Base-by-base conservation (phyloP, 148 eudicot species). In the Spergularia bocconei region DNA sequence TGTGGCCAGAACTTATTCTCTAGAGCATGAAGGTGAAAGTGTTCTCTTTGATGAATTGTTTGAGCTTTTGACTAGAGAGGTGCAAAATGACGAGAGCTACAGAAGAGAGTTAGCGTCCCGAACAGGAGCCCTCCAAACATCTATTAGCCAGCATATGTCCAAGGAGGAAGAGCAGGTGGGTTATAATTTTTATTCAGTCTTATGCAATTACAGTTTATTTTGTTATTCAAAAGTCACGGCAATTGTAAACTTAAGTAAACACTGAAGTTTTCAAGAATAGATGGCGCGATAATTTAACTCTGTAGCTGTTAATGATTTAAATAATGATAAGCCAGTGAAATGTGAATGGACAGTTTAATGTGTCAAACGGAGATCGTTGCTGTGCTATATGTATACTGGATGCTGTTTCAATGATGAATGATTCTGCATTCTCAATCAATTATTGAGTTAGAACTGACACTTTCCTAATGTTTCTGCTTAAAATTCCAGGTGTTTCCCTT, bases 1-100 rank as follows among this genome's bases (percentile, higher is more conserved):
- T 89, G 97, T 95, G 64, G 99, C 97, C 29, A 88, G 89, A 54
- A 92, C 99, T 67, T 95, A 95, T 81, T 92, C 99, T 75, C 85
- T 95, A 39, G 99, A 95, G 83, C 99, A 95, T 80, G 93, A 95
- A 79, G 97, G 99, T 67, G 99, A 95, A 82, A 87, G 96, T 83
- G 84, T 86, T 70, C 89, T 95, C 76, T 95, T 95, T 83, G 94
- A 95, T 82, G 93, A 90, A 73, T 80, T 95, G 80, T 92, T 90
- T 88, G 84, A 82, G 72, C 76, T 92, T 72, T 80, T 95, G 77
- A 88, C 72, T 59, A 83, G 86, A 70, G 81, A 86, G 60, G 81
- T 82, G 79, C 86, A 78, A 47, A 84, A 79, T 69, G 92, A 92
- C 65, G 97, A 92, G 84, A 87, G 86, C 84, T 90, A 84, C 82